A percentile compares a stretch with the other conserved stretches of the same genome.
Evolutionary conservation across 2,329 filamentous ascomycete genomes (phyloP).

Genomic region (Fusarium agapanthi): DNA sequence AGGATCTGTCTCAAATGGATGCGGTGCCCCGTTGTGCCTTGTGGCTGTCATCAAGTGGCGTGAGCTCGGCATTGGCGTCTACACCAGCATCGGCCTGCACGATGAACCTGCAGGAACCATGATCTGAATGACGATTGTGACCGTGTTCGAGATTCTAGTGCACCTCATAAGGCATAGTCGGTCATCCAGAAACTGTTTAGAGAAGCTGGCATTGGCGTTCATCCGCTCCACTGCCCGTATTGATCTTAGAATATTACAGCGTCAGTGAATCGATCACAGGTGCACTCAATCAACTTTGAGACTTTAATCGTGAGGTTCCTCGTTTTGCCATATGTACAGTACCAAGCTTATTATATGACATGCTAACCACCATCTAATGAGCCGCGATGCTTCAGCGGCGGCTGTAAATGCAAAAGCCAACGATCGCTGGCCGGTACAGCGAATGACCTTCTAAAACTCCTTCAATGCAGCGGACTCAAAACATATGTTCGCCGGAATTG

Average conservation of each 20-base stretch:
- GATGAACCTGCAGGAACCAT: conserved; percentile 13
- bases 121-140: background rate
- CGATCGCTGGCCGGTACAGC: conserved; percentile 1
- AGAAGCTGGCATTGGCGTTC: background rate
- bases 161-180: background rate
- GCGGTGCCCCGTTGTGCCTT: rapidly evolving
- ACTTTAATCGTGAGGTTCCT: background rate
- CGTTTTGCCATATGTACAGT: conserved; percentile 30
- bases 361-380: conserved; percentile 10
- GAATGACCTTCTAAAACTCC: conserved; percentile 17
- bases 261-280: background rate
- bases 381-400: background rate
- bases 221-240: background rate
- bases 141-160: background rate
- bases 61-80: background rate
- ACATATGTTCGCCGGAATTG: background rate
- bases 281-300: background rate
- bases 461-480: background rate
- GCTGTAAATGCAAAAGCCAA: conserved; percentile 4
- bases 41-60: background rate
- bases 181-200: background rate
- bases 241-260: too few relatives aligned
- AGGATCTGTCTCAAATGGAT: background rate
- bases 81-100: background rate
- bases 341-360: conserved; percentile 24